These are phyloP conservation scores for Ilyonectria destructans DNA, from an alignment of 2,329 filamentous ascomycete genomes.

Conservation along the genomic window DNA sequence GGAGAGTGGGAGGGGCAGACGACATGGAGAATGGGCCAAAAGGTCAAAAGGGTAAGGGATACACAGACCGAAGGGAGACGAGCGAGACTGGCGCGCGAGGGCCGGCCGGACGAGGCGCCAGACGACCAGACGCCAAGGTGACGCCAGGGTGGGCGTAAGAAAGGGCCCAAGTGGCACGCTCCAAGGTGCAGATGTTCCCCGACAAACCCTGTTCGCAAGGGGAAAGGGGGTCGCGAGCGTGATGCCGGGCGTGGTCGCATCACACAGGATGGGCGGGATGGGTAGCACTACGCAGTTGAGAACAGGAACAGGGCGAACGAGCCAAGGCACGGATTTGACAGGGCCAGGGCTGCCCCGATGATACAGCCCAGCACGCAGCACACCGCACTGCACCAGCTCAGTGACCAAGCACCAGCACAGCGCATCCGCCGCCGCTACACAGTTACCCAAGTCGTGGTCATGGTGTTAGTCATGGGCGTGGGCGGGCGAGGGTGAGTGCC, in stretches of 20 bases:
- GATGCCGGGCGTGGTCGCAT: conserved; percentile 18
- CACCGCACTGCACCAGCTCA: conserved; percentile 5
- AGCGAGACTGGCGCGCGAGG: neutral
- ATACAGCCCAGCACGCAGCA: conserved; percentile 33
- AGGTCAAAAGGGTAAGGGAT: conserved; percentile 35
- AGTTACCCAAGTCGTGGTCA: neutral
- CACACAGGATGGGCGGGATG: conserved; percentile 5
- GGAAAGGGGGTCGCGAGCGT: conserved; percentile 33
- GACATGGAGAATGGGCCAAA: conserved; percentile 23
- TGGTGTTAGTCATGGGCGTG: conserved; percentile 4
- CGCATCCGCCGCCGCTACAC: neutral
- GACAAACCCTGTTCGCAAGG: conserved; percentile 44
- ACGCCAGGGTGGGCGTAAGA: conserved; percentile 23
- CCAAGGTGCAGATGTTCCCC: conserved; percentile 40
- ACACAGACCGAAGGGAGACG: conserved; percentile 28
- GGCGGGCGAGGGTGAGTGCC: neutral
- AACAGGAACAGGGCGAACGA: conserved; percentile 41
- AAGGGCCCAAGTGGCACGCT: conserved; percentile 28
- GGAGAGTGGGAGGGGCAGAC: conserved; percentile 30
- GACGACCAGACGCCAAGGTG: neutral
- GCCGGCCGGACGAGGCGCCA: neutral
- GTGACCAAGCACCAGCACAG: conserved; percentile 5
- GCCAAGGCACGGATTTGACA: conserved; percentile 43
- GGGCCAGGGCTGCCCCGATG: conserved; percentile 39
- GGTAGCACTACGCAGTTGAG: neutral